phyloP scores from a whole-genome alignment of 148 eudicot species.

The Heliosperma pusillum region DNA sequence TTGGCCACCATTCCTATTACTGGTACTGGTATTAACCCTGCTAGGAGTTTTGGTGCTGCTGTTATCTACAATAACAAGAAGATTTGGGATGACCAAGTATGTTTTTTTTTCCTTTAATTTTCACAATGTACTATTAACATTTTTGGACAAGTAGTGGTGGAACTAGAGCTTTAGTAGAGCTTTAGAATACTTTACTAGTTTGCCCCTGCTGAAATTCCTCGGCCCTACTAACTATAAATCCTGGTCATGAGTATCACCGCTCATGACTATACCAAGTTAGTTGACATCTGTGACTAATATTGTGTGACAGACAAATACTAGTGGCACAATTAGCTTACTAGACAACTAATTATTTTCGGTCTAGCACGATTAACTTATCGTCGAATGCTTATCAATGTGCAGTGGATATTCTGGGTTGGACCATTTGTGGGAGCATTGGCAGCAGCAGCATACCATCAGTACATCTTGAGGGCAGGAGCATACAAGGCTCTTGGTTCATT shows the following conservation, averaged over 20 bases:
- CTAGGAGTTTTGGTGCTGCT: constrained; percentile 90
- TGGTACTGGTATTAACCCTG: constrained; percentile 93
- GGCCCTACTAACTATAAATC: too few relatives aligned
- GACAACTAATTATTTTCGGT: too few relatives aligned
- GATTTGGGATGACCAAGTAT: constrained; percentile 82
- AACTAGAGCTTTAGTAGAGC: too few relatives aligned
- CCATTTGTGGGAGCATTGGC: constrained; percentile 83
- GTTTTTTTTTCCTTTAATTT: neutral
- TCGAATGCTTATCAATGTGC: constrained; percentile 11
- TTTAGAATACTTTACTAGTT: too few relatives aligned
- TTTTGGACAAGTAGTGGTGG: neutral
- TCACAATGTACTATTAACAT: neutral
- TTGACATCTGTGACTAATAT: neutral
- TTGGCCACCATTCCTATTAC: constrained; percentile 92
- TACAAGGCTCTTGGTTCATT: constrained; percentile 86
- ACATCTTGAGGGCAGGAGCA: constrained; percentile 81
- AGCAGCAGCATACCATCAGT: constrained; percentile 91
- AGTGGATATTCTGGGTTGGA: constrained; percentile 99
- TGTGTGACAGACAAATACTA: too few relatives aligned
- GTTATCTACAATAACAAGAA: constrained; percentile 66
- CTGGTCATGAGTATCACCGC: too few relatives aligned
- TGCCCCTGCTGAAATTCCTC: too few relatives aligned
- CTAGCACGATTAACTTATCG: too few relatives aligned
- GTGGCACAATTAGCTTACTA: too few relatives aligned
- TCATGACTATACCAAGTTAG: too few relatives aligned